Conservation (phyloP, 2,329 filamentous ascomycete genomes). For the Sporothrix phasma region DNA sequence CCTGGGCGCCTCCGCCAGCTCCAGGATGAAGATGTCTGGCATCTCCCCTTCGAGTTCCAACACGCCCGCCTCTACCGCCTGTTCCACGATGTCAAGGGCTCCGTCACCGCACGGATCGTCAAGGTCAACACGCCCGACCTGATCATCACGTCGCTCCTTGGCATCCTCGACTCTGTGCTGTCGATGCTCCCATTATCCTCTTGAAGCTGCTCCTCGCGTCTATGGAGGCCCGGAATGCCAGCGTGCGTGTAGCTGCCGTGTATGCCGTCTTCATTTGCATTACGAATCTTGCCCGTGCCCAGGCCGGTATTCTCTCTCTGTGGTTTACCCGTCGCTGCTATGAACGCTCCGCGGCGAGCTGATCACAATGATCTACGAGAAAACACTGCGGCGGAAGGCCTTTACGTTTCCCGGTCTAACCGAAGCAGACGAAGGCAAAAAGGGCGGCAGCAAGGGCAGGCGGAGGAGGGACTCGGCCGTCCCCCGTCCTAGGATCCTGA, state of each 20-base stretch:
- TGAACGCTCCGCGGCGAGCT: slow-evolving; percentile 77
- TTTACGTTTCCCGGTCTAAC: slow-evolving; percentile 39
- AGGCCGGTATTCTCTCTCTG: slow-evolving; percentile 57
- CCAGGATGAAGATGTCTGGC: slow-evolving; percentile 73
- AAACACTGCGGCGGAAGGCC: slow-evolving; percentile 60
- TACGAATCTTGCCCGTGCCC: slow-evolving; percentile 50
- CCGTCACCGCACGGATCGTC: slow-evolving; percentile 59
- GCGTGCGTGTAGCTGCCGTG: slow-evolving; percentile 48
- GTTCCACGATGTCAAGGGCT: slow-evolving; percentile 64
- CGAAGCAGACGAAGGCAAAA: slow-evolving; percentile 24
- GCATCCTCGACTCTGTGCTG: slow-evolving; percentile 48
- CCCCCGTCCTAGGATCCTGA: background rate
- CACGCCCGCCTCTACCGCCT: slow-evolving; percentile 63
- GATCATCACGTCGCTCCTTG: slow-evolving; percentile 54
- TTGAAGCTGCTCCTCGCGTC: slow-evolving; percentile 62
- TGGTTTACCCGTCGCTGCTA: slow-evolving; percentile 83
- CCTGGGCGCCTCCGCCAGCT: slow-evolving; percentile 55
- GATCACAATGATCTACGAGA: slow-evolving; percentile 53
- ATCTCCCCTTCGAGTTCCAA: slow-evolving; percentile 69
- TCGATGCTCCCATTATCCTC: slow-evolving; percentile 55
- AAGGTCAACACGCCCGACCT: slow-evolving; percentile 73
- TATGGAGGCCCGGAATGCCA: slow-evolving; percentile 44
- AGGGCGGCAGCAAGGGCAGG: slow-evolving; percentile 21
- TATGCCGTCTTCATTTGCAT: slow-evolving; percentile 56
- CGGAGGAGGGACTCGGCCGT: slow-evolving; percentile 15